Evolutionary conservation across 345 rosid genomes (phyloP).

Genomic region (Trapa bicornis): DNA sequence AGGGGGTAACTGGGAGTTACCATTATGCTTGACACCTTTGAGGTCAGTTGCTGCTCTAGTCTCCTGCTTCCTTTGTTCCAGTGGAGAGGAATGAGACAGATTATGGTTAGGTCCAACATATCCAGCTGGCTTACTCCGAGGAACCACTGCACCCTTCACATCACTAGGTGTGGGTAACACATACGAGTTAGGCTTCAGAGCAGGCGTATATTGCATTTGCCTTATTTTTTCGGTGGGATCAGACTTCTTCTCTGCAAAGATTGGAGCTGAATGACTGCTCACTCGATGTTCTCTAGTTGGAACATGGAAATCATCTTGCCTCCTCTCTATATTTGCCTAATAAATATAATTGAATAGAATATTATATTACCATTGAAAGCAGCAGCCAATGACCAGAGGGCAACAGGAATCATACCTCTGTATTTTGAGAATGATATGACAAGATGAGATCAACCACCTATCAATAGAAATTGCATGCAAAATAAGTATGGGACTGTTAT

Average conservation of each 20-base stretch:
- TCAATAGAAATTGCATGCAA: not conserved
- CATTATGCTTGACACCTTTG: constrained; percentile 25
- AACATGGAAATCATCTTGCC: constrained; percentile 30
- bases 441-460: constrained; percentile 56
- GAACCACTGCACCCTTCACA: constrained; percentile 26
- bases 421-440: constrained; percentile 38
- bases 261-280: constrained; percentile 79
- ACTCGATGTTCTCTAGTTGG: constrained; percentile 32
- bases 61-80: constrained; percentile 59
- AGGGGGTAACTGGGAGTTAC: constrained; percentile 41
- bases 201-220: constrained; percentile 28
- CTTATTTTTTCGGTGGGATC: constrained; percentile 51
- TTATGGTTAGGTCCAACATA: constrained; percentile 23
- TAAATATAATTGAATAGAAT: not conserved
- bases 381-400: not conserved
- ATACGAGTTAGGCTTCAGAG: constrained; percentile 41
- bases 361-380: not conserved
- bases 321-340: constrained; percentile 43
- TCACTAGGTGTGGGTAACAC: constrained; percentile 79
- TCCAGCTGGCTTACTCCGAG: constrained; percentile 30
- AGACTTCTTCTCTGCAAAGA: constrained; percentile 58
- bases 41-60: constrained; percentile 17
- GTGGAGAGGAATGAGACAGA: constrained; percentile 79
- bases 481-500: not conserved
- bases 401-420: constrained; percentile 29